A percentile compares a stretch with the other conserved stretches of the same genome.
Evolutionary conservation across 768 basidiomycete genomes (phyloP).

Genomic region (Gloeopeniophorella convolvens): DNA sequence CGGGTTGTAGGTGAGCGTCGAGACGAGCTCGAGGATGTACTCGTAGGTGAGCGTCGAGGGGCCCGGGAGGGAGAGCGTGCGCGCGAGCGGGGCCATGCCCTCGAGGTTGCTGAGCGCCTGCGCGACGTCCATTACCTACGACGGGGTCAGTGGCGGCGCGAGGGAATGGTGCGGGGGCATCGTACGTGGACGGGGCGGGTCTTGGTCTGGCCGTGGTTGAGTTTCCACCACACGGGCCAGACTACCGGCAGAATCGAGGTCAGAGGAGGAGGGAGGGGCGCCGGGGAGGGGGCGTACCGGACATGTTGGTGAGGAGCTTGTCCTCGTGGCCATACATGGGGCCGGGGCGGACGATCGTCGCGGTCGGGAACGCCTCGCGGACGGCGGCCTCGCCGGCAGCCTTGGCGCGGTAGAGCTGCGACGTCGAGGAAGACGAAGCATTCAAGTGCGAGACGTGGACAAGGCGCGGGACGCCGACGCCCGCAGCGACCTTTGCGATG

Average conservation of each 20-base stretch:
- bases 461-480: conserved; percentile 73
- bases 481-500: conserved; percentile 78
- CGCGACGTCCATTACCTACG: conserved; percentile 87
- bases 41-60: conserved; percentile 81
- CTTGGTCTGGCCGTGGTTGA: conserved; percentile 82
- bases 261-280: conserved; percentile 14
- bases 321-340: conserved; percentile 94
- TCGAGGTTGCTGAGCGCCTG: conserved; percentile 82
- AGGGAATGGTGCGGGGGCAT: conserved; percentile 20
- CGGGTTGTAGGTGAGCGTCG: conserved; percentile 71
- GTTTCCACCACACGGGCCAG: conserved; percentile 90
- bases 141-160: neutral
- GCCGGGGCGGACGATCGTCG: conserved; percentile 84
- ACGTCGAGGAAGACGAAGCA: conserved; percentile 70
- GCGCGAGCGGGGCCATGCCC: conserved; percentile 50
- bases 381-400: conserved; percentile 86
- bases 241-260: conserved; percentile 37
- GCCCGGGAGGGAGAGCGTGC: conserved; percentile 79
- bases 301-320: conserved; percentile 86
- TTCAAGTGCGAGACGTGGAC: conserved; percentile 96
- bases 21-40: conserved; percentile 71
- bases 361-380: conserved; percentile 71
- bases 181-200: conserved; percentile 89
- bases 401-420: conserved; percentile 84
- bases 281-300: conserved; percentile 48